phyloP scores from a whole-genome alignment of 192 early-diverging fungal species.

The Coemansia sp. region DNA sequence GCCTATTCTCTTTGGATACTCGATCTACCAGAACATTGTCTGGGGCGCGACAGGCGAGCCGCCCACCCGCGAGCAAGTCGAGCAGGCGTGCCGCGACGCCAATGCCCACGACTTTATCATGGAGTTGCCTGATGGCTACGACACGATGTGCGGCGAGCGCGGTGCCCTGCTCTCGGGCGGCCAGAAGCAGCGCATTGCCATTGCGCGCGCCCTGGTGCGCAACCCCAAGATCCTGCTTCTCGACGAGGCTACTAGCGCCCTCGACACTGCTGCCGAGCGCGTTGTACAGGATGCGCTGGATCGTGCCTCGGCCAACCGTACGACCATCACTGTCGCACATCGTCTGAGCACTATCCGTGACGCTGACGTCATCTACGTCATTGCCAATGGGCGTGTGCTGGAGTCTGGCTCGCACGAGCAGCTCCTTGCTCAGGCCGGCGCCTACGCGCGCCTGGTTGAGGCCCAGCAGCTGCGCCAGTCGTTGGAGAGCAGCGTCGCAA shows the following conservation, averaged over 20 bases:
- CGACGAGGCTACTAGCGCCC: slow-evolving; percentile 89
- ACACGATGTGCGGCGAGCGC: slow-evolving; percentile 88
- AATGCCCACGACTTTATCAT: slow-evolving; percentile 81
- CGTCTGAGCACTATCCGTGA: slow-evolving; percentile 88
- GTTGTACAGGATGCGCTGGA: slow-evolving; percentile 87
- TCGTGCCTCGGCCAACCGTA: slow-evolving; percentile 71
- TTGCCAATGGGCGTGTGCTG: slow-evolving; percentile 68
- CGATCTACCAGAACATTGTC: slow-evolving; percentile 83
- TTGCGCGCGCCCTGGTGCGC: slow-evolving; percentile 90
- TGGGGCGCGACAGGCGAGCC: slow-evolving; percentile 62
- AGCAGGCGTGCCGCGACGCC: slow-evolving; percentile 64
- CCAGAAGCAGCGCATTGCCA: slow-evolving; percentile 96
- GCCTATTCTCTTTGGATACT: slow-evolving; percentile 82
- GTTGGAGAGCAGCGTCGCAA: slow-evolving; percentile 27
- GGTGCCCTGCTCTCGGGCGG: slow-evolving; percentile 86
- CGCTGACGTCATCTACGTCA: slow-evolving; percentile 85
- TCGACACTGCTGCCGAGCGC: slow-evolving; percentile 81
- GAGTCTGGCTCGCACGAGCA: slow-evolving; percentile 83
- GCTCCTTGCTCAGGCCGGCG: slow-evolving; percentile 58
- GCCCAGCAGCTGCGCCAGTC: slow-evolving; percentile 61
- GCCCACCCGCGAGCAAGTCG: slow-evolving; percentile 75
- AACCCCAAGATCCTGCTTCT: slow-evolving; percentile 85
- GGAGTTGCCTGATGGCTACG: slow-evolving; percentile 75
- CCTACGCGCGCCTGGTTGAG: slow-evolving; percentile 58
- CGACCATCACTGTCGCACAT: slow-evolving; percentile 92